Conservation (phyloP, 441 rosid species). For the Breynia disticha region DNA sequence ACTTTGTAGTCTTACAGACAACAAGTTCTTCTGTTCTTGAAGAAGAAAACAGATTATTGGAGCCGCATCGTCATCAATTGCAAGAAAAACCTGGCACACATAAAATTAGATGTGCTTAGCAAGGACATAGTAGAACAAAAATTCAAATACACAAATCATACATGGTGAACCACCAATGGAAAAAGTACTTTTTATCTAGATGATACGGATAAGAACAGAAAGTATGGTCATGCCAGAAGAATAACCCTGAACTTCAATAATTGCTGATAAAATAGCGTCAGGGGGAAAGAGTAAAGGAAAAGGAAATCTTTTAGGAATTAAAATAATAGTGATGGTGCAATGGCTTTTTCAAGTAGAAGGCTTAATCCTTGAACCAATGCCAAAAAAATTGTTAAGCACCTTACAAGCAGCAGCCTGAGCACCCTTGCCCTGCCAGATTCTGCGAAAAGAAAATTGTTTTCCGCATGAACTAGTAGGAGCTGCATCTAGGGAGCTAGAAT, state of each 20-base stretch:
- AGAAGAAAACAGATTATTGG: slow-evolving; percentile 83
- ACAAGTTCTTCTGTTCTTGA: slow-evolving; percentile 80
- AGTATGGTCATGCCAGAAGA: not conserved
- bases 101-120: not conserved
- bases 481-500: slow-evolving; percentile 28
- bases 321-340: not conserved
- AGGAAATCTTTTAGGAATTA: not conserved
- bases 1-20: slow-evolving; percentile 81
- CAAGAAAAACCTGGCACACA: slow-evolving; percentile 73
- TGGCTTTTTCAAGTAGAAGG: not conserved
- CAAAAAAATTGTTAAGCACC: slow-evolving; percentile 35
- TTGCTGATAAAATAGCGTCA: too few relatives aligned
- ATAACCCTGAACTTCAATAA: not conserved
- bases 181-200: not conserved
- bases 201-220: too few relatives aligned
- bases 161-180: not conserved
- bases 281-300: not conserved
- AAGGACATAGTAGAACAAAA: slow-evolving; percentile 5
- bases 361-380: not conserved
- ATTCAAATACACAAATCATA: slow-evolving; percentile 4
- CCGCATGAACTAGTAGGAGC: slow-evolving; percentile 43
- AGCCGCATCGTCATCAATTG: slow-evolving; percentile 72
- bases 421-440: slow-evolving; percentile 97
- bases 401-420: slow-evolving; percentile 77
- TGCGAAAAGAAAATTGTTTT: slow-evolving; percentile 62